Evolutionary conservation across 2,329 filamentous ascomycete species (phyloP).

Genomic region (Davidsoniella virescens): DNA sequence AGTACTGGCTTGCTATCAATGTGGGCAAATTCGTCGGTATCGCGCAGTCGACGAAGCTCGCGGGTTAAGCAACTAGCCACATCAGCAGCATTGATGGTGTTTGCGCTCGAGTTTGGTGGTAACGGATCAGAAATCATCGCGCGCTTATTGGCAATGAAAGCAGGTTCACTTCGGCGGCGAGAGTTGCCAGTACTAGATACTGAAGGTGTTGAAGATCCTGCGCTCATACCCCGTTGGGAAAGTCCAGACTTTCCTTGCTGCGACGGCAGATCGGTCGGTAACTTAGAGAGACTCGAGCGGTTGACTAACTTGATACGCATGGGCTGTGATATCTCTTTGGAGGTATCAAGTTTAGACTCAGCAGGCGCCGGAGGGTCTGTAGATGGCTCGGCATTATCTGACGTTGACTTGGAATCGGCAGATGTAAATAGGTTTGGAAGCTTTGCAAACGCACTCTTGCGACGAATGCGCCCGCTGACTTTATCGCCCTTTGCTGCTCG

Average conservation of each 20-base stretch:
- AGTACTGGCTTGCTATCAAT: slow-evolving; percentile 42
- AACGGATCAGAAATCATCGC: slow-evolving; percentile 10
- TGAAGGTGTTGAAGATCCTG: slow-evolving; percentile 26
- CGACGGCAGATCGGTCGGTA: not conserved
- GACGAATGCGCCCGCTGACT: slow-evolving; percentile 28
- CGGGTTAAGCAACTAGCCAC: slow-evolving; percentile 33
- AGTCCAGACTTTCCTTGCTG: not conserved
- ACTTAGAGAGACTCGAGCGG: slow-evolving; percentile 12
- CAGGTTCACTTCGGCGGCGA: slow-evolving; percentile 6
- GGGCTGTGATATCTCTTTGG: too few species aligned
- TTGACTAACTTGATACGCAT: too few species aligned
- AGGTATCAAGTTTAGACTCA: not conserved
- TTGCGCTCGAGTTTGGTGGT: slow-evolving; percentile 40
- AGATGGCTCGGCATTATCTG: slow-evolving; percentile 13
- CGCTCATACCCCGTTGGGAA: slow-evolving; percentile 15
- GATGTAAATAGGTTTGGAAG: not conserved
- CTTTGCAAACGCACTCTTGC: slow-evolving; percentile 14
- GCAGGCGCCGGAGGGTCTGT: too few species aligned
- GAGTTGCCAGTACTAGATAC: not conserved
- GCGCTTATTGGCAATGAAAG: slow-evolving; percentile 1
- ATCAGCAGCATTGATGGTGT: slow-evolving; percentile 35
- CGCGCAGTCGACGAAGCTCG: slow-evolving; percentile 42
- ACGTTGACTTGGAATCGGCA: not conserved
- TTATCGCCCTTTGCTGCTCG: slow-evolving; percentile 35
- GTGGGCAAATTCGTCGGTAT: slow-evolving; percentile 45